These are phyloP conservation scores for Drechslerella stenobrocha DNA, from an alignment of 2,329 filamentous ascomycete genomes.

Conservation along the genomic window DNA sequence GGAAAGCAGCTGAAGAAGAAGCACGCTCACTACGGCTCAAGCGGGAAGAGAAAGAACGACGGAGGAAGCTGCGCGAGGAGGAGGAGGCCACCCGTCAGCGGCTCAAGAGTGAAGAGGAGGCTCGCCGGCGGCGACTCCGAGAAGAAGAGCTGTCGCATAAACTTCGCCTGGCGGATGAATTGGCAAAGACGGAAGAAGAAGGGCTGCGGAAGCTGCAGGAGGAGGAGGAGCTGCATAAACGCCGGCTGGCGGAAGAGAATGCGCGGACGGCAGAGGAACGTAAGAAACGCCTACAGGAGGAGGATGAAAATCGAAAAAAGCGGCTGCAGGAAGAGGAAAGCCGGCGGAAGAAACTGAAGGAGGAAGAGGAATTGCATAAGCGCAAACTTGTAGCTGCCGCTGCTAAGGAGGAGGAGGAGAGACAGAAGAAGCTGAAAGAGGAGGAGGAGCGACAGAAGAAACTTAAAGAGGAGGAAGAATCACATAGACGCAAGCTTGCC, in stretches of 20 bases:
- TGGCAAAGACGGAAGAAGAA: constrained; percentile 68
- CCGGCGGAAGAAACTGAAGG: constrained; percentile 71
- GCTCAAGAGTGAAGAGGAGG: constrained; percentile 37
- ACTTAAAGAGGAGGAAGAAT: constrained; percentile 22
- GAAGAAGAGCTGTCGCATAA: constrained; percentile 42
- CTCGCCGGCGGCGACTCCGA: constrained; percentile 19
- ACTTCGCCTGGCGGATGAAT: constrained; percentile 43
- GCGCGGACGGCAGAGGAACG: constrained; percentile 27
- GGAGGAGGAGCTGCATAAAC: constrained; percentile 38
- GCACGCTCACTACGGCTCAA: constrained; percentile 83
- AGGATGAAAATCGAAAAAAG: no score
- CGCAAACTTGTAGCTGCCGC: constrained; percentile 9
- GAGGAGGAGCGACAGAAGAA: constrained; percentile 33
- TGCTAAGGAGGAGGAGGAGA: constrained; percentile 14
- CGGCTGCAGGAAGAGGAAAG: constrained; percentile 77
- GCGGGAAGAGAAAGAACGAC: constrained; percentile 81
- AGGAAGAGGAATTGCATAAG: constrained; percentile 17
- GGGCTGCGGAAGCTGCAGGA: constrained; percentile 69
- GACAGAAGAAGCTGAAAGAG: constrained; percentile 11
- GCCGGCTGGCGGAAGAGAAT: constrained; percentile 32
- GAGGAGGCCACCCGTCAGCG: constrained; percentile 78
- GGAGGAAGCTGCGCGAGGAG: constrained; percentile 82
- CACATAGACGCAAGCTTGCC: constrained; percentile 12
- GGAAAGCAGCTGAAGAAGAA: constrained; percentile 74
- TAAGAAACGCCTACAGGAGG: constrained; percentile 21